Evolutionary conservation across 2,329 filamentous ascomycete genomes (phyloP), one percentile per base, ranked within the genome.

Genomic region (Trichoderma arundinaceum): DNA sequence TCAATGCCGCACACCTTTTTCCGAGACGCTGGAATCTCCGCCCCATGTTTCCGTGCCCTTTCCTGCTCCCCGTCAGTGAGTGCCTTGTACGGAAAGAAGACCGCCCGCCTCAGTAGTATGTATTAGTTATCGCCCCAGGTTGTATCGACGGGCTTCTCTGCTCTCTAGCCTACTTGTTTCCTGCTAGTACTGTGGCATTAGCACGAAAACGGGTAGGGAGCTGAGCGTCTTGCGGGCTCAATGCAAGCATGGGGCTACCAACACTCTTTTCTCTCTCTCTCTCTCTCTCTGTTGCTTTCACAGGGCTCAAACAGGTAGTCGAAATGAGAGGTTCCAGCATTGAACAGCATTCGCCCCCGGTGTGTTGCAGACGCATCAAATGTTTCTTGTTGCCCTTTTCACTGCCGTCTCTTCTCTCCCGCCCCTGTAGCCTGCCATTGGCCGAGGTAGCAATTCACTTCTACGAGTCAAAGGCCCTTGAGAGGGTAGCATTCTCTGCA

Each of bases 131-230:
- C 7, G 9, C 22, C n/a, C 46, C 33, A 51, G 41, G 17, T 52
- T 33, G 7, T 13, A 7, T 43, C n/a, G 38, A 43, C 58, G 41
- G 32, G 58, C 48, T 38, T 52, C 38, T 43, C 3, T 41, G 7
- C 17, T 15, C 46, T 51, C 57, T 39, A 60, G 57, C 9, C 22
- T 17, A 13, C 22, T 39, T 44, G 19, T 60, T 33, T 19, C 22
- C 32, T 51, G 46, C 15, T 41, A 60, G 44, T 38, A 49, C 13
- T 49, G 57, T 22, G 10, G 48, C 44, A 41, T 51, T 51, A 38
- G 46, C 15, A 22, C 33, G 17, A n/a, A 41, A 7, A n/a, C 17
- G 44, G 19, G n/a, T 2, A 41, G 44, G 41, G 19, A 60, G 35
- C 57, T 28, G 33, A 39, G 22, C 19, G 7, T 17, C 19, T 41